phyloP scores from a whole-genome alignment of 148 eudicot genomes.

The Dysphania ambrosioides region DNA sequence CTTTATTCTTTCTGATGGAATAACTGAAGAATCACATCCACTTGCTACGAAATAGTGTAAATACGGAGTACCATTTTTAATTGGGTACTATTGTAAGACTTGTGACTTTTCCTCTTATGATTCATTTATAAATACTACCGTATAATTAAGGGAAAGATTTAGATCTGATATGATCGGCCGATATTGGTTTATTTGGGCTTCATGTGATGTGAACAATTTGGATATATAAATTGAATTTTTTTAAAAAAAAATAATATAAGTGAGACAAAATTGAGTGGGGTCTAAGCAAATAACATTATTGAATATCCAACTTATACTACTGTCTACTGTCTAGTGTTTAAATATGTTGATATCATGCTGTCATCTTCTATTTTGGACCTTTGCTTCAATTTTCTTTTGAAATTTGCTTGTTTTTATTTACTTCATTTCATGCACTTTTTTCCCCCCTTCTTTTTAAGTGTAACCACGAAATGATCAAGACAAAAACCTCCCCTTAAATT shows the following conservation, averaged over 20 bases:
- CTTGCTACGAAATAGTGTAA: no score
- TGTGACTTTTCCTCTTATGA: not conserved
- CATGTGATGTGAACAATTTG: constrained; percentile 23
- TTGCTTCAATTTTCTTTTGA: constrained; percentile 5
- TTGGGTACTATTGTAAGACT: not conserved
- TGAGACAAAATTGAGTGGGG: not conserved
- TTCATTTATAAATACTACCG: not conserved
- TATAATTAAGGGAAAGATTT: not conserved
- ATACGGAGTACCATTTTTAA: not conserved
- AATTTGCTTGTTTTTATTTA: constrained; percentile 4
- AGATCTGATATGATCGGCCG: not conserved
- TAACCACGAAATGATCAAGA: not conserved
- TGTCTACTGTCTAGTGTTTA: not conserved
- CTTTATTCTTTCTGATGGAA: no score
- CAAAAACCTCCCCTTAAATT: not conserved
- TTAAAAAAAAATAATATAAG: not conserved
- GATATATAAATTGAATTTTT: not conserved
- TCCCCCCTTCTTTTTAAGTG: not conserved
- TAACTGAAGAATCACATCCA: no score
- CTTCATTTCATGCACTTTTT: not conserved
- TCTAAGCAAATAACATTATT: constrained; percentile 10
- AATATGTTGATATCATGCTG: constrained; percentile 4
- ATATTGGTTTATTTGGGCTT: constrained; percentile 8
- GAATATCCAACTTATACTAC: not conserved
- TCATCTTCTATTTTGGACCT: constrained; percentile 22